Conservation (phyloP, 2,329 filamentous ascomycete genomes). For the Pseudogymnoascus sp. region DNA sequence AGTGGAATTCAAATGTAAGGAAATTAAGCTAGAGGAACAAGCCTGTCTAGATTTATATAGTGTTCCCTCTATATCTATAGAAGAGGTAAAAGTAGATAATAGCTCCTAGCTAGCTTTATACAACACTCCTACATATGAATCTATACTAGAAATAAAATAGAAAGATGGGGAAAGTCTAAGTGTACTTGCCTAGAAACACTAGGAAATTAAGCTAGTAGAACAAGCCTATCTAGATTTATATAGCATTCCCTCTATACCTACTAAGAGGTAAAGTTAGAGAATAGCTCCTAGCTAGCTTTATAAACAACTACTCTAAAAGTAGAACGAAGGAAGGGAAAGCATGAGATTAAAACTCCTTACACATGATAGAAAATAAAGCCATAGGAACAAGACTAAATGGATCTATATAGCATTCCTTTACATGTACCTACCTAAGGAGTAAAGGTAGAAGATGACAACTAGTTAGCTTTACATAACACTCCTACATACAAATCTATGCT, state of each 20-base stretch:
- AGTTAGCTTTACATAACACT: too few species aligned
- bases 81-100: not conserved
- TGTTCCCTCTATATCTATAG: not conserved
- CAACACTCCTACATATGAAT: too few species aligned
- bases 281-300: not conserved
- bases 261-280: not conserved
- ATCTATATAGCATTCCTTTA: not conserved
- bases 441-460: not conserved
- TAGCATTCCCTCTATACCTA: not conserved
- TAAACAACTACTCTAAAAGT: not conserved
- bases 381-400: not conserved
- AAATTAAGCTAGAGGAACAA: constrained; percentile 5
- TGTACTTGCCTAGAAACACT: too few species aligned
- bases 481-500: too few species aligned
- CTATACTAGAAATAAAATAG: too few species aligned
- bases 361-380: not conserved
- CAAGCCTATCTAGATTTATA: not conserved
- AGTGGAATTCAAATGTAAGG: not conserved
- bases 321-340: not conserved
- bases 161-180: too few species aligned
- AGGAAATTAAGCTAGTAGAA: constrained; percentile 7
- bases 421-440: not conserved
- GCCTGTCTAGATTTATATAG: not conserved
- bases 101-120: too few species aligned
- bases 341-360: not conserved